Conservation (phyloP, 805 yeast genomes). For the Candida insectorum region DNA sequence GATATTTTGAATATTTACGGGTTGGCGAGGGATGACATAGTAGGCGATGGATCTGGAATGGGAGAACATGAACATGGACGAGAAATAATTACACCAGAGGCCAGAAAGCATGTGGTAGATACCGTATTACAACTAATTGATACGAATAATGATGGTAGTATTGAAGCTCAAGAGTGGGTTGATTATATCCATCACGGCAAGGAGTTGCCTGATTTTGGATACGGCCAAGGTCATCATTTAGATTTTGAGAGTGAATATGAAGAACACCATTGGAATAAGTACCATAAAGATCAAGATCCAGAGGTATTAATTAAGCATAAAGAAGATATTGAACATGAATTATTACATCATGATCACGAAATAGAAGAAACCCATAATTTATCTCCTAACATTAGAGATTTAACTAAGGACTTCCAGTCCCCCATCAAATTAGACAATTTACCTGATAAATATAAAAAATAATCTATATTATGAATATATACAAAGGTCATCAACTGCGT, state of each 20-base stretch:
- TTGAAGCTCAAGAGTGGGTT: slow-evolving; percentile 69
- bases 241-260: slow-evolving; percentile 93
- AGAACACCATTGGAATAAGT: slow-evolving; percentile 89
- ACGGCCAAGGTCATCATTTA: slow-evolving; percentile 92
- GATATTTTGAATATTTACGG: slow-evolving; percentile 87
- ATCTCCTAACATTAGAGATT: slow-evolving; percentile 23
- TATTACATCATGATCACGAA: slow-evolving; percentile 82
- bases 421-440: slow-evolving; percentile 29
- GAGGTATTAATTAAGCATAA: slow-evolving; percentile 76
- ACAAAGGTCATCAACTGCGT: neutral
- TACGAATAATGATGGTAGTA: slow-evolving; percentile 58
- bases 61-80: slow-evolving; percentile 72
- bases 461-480: slow-evolving; percentile 1
- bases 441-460: slow-evolving; percentile 24
- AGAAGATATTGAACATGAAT: slow-evolving; percentile 86
- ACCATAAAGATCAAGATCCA: slow-evolving; percentile 75
- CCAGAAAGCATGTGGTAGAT: slow-evolving; percentile 52
- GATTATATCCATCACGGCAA: slow-evolving; percentile 59
- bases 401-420: slow-evolving; percentile 27
- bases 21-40: slow-evolving; percentile 60
- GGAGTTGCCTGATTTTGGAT: slow-evolving; percentile 84
- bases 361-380: slow-evolving; percentile 54
- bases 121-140: slow-evolving; percentile 62
- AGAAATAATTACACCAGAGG: slow-evolving; percentile 47
- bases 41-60: slow-evolving; percentile 89